A percentile compares a stretch with the other conserved stretches of the same genome.
These are phyloP conservation scores for Saccharomyces pastorianus DNA, from an alignment of 1,139 yeast species.

Conservation along the genomic window DNA sequence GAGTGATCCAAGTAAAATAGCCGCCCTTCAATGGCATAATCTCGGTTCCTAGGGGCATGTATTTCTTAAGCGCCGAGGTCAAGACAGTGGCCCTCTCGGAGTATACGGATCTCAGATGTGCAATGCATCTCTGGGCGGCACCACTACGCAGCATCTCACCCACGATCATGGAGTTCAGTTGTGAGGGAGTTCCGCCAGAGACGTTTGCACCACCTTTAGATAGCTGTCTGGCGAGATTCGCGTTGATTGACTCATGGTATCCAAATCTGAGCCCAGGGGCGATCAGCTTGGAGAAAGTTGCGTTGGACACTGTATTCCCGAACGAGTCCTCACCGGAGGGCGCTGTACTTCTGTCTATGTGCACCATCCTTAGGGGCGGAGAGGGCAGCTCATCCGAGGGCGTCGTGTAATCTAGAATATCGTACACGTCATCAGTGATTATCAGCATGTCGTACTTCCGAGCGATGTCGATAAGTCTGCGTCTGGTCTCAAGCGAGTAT, in stretches of 20 bases:
- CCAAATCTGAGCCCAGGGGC: constrained; percentile 90
- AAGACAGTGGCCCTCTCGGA: constrained; percentile 43
- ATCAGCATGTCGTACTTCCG: constrained; percentile 69
- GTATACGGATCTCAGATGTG: constrained; percentile 39
- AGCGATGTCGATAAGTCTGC: constrained; percentile 57
- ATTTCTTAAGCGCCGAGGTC: constrained; percentile 35
- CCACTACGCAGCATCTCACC: constrained; percentile 54
- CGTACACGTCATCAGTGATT: constrained; percentile 82
- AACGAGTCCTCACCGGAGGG: constrained; percentile 23
- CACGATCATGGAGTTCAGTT: constrained; percentile 62
- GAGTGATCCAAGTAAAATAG: constrained; percentile 74
- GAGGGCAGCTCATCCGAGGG: constrained; percentile 27
- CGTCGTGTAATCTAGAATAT: constrained; percentile 48
- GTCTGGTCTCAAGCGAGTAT: constrained; percentile 46
- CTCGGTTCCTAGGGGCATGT: constrained; percentile 48
- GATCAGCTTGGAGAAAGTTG: constrained; percentile 70
- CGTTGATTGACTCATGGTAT: constrained; percentile 71
- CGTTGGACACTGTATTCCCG: constrained; percentile 74
- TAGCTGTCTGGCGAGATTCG: constrained; percentile 50
- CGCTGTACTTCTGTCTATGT: constrained; percentile 43
- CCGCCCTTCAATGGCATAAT: constrained; percentile 75
- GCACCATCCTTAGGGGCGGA: constrained; percentile 43
- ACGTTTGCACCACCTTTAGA: constrained; percentile 74
- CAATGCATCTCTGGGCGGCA: constrained; percentile 43
- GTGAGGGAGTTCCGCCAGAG: constrained; percentile 88